A percentile compares a stretch with the other conserved stretches of the same genome.
Evolutionary conservation across 2,329 filamentous ascomycete genomes (phyloP).

Genomic region (Alternaria consortialis): DNA sequence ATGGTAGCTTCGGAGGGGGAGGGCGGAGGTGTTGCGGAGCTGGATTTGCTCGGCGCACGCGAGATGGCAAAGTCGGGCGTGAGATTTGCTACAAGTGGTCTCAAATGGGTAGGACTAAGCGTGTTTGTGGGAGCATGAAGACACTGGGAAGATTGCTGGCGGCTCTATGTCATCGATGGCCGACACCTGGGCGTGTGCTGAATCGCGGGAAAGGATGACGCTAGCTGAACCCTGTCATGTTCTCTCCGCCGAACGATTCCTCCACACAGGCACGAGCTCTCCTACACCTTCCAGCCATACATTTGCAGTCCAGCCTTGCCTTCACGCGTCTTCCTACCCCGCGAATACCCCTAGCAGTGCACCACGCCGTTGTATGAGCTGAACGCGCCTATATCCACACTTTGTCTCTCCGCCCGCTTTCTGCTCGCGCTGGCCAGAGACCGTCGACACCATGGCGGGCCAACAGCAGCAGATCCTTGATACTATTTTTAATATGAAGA

Average conservation of each 20-base stretch:
- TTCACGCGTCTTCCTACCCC: constrained; percentile 7
- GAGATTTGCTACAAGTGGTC: not conserved
- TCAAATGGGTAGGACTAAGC: not conserved
- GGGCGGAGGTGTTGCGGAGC: constrained; percentile 19
- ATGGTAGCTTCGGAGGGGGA: constrained; percentile 7
- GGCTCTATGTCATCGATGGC: constrained; percentile 12
- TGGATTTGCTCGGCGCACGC: constrained; percentile 4
- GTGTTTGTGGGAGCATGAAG: constrained; percentile 9
- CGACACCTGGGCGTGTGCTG: constrained; percentile 9
- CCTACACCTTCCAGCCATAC: constrained; percentile 6
- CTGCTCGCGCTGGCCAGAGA: constrained; percentile 26
- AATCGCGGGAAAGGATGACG: constrained; percentile 5
- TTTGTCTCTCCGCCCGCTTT: constrained; percentile 19
- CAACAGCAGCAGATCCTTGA: constrained; percentile 53
- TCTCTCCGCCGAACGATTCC: constrained; percentile 10
- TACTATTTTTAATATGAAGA: constrained; percentile 53
- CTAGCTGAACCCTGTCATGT: constrained; percentile 13
- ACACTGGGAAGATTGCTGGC: constrained; percentile 6
- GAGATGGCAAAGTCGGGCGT: not conserved
- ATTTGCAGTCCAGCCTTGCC: not conserved
- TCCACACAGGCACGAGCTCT: constrained; percentile 14
- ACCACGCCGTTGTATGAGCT: not conserved
- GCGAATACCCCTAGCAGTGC: not conserved
- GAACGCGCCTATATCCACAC: constrained; percentile 4
- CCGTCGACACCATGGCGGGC: constrained; percentile 46